Evolutionary conservation across 441 rosid species (phyloP), one percentile per base, ranked within the genome.

Genomic region (Gossypium schwendimanii): DNA sequence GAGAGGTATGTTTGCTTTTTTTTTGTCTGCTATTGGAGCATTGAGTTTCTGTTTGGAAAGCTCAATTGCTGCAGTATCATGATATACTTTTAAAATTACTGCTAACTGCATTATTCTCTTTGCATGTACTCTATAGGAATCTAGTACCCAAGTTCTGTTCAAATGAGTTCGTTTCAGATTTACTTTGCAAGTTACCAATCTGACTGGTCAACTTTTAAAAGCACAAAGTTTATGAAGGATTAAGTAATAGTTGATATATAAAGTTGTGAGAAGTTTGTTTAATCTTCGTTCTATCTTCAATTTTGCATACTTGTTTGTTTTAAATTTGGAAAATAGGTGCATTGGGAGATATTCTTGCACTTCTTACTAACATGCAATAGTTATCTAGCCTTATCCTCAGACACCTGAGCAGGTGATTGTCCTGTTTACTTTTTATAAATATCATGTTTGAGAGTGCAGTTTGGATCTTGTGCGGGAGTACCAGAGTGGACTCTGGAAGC

Each of bases 1-100:
- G 98, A 93, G 74, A 91, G 98, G 98, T 93, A 83, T 61, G 86
- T 3, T 15, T 57, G 33, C 15, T 53, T 6, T 58, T 72, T 66
- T 9, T 66, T 58, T 54, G 54, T 55, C 63, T 17, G 1, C 28
- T 39, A 17, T 18, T 10, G 31, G 20, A 15, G 23, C 28, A 20
- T 21, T 55, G 28, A 55, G 60, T 55, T 2, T 63, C 28, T 0
- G 1, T 18, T 63, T 63, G 12, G 28, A 63, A 2, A 33, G 24
- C 24, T 9, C 26, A 36, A 14, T 39, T 36, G 67, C 24, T 62
- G 24, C 49, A 62, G 12, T 62, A 8, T 15, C 18, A 60, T 60
- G 14, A 15, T 24, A 11, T 14, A 12, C 24, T 24, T 33, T 8
- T 36, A 62, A 62, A 15, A 15, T 36, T 62, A 15, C 3, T 26